These are phyloP conservation scores for Paramecium octaurelia DNA, from an alignment of 73 alveolate genomes.

Conservation along the genomic window DNA sequence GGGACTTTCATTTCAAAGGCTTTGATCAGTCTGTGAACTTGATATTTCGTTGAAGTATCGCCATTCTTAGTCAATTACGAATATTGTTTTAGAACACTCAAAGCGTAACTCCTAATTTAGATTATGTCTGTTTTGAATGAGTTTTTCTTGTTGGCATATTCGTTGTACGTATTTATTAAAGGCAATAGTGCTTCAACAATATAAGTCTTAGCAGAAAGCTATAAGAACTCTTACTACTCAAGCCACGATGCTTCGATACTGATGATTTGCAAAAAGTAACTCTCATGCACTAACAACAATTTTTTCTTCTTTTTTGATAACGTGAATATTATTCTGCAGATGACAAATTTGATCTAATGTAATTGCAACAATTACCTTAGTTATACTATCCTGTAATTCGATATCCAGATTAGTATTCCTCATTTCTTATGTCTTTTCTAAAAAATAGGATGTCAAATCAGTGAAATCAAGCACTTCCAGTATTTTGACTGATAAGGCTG, in stretches of 20 bases:
- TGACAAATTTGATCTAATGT: not conserved
- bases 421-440: constrained; percentile 29
- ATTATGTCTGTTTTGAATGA: not conserved
- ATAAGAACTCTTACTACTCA: not conserved
- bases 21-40: not conserved
- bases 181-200: not conserved
- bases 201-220: not conserved
- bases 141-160: not conserved
- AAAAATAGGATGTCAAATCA: not conserved
- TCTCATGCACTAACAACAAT: not conserved
- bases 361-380: not conserved
- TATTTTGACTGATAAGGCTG: not conserved
- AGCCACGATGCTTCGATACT: constrained; percentile 28
- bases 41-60: not conserved
- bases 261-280: not conserved
- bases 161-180: not conserved
- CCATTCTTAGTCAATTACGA: not conserved
- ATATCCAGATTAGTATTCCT: not conserved
- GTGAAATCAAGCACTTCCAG: not conserved
- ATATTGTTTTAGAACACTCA: not conserved
- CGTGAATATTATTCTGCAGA: not conserved
- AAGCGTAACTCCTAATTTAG: not conserved
- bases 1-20: not conserved
- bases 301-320: constrained; percentile 1
- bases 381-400: not conserved